These are phyloP conservation scores for Metschnikowia gruessii DNA, from an alignment of 805 yeast species.

Conservation along the genomic window DNA sequence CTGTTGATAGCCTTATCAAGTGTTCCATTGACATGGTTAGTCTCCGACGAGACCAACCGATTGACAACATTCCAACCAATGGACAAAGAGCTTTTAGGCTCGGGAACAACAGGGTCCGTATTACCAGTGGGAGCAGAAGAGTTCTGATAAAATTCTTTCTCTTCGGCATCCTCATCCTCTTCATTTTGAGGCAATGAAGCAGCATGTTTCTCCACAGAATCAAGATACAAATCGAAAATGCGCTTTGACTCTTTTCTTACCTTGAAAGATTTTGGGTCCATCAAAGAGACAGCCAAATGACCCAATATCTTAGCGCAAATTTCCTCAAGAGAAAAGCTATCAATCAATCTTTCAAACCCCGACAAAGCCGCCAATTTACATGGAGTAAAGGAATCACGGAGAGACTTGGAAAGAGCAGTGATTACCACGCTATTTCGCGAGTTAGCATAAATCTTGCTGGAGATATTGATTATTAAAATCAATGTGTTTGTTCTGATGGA, in stretches of 20 bases:
- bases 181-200: conserved; percentile 32
- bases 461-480: conserved; percentile 62
- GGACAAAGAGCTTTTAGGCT: conserved; percentile 17
- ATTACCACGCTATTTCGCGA: conserved; percentile 72
- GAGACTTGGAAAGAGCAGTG: conserved; percentile 81
- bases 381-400: conserved; percentile 74
- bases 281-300: conserved; percentile 76
- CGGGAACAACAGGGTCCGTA: background rate
- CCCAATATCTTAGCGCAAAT: conserved; percentile 80
- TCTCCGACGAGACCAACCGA: conserved; percentile 30
- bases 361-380: conserved; percentile 72
- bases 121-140: conserved; percentile 17
- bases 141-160: conserved; percentile 34
- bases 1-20: conserved; percentile 36
- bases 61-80: conserved; percentile 41
- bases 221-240: conserved; percentile 58
- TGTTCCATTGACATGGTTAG: conserved; percentile 29
- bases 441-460: conserved; percentile 50
- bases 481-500: conserved; percentile 78
- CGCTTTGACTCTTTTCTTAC: conserved; percentile 72
- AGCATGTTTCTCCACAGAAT: conserved; percentile 39
- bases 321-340: conserved; percentile 67
- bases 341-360: conserved; percentile 65
- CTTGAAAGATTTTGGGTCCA: conserved; percentile 62
- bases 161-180: conserved; percentile 38